A percentile compares a stretch with the other conserved stretches of the same genome.
phyloP scores from a whole-genome alignment of 148 eudicot genomes.

The Nepenthes mirabilis region DNA sequence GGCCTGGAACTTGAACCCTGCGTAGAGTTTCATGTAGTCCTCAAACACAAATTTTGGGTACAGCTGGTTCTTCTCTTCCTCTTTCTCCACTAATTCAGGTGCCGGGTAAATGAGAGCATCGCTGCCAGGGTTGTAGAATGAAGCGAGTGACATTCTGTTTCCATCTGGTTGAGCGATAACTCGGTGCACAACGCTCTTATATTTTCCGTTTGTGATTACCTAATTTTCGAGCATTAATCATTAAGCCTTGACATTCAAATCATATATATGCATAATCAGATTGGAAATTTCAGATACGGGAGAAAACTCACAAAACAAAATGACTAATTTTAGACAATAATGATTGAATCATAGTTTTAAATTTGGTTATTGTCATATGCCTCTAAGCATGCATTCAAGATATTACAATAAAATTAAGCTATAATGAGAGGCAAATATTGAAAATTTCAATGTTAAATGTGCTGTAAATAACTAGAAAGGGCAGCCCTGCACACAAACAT shows the following conservation, averaged over 20 bases:
- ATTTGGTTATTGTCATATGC: no score
- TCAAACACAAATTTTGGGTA: slow-evolving; percentile 86
- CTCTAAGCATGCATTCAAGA: no score
- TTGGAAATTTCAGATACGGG: no score
- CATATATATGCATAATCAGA: background rate
- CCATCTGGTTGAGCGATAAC: slow-evolving; percentile 78
- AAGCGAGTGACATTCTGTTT: slow-evolving; percentile 80
- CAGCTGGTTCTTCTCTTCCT: slow-evolving; percentile 16
- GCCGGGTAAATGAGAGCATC: slow-evolving; percentile 88
- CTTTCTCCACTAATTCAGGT: slow-evolving; percentile 45
- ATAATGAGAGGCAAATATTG: no score
- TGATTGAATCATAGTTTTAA: no score
- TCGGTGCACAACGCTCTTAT: slow-evolving; percentile 90
- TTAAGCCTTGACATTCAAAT: background rate
- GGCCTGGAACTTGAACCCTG: slow-evolving; percentile 71
- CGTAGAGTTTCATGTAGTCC: slow-evolving; percentile 92
- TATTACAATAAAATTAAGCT: no score
- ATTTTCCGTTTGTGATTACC: slow-evolving; percentile 89
- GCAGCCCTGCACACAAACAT: no score
- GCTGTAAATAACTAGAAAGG: no score
- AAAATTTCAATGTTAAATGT: no score
- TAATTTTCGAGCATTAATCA: slow-evolving; percentile 3
- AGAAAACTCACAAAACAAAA: no score
- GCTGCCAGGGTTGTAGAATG: slow-evolving; percentile 96
- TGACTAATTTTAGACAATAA: no score